Evolutionary conservation across 176 grass and related monocot species (phyloP), one percentile per base, ranked within the genome.

Genomic region (Oryza glaberrima): DNA sequence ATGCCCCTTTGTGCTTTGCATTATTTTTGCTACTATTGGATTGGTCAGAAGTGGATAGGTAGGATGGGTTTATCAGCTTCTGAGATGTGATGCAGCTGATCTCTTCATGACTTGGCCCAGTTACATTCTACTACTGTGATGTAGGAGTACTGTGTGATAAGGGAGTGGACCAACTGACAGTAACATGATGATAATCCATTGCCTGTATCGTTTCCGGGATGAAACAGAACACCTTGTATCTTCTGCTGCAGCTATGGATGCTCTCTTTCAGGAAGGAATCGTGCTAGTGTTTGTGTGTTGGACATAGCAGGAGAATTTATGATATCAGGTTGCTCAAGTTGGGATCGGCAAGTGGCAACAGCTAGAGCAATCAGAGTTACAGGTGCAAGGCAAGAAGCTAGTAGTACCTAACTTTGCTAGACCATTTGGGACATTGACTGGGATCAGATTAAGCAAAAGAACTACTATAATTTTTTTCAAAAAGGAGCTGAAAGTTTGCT

Each of bases 131-230:
- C 48, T 28, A 6, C 58, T 11, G 43, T 44, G 7, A 45, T 44
- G 43, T 44, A 32, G 30, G 30, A 43, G 41, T 43, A 44, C 43
- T 47, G n/a, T 47, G 41, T 89, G 88, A 71, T 72, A 83, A 83
- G 70, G 56, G 26, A 81, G 71, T 75, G 77, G 77, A 66, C 77
- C 77, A 67, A 19, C 2, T 65, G 69, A 80, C 56, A 74, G 17
- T 73, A 26, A 41, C 77, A 52, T 14, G 43, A 69, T n/a, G 72
- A 69, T 49, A 79, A n/a, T 34, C 9, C 13, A 19, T 73, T 54
- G 74, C 44, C 13, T 51, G 44, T 80, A 81, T 72, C 77, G 34
- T 69, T 43, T 35, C 51, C 26, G 12, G 30, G 77, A 36, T 63
- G 82, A 65, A 81, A 72, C 40, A 43, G 15, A 56, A 38, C 54